A percentile compares a stretch with the other conserved stretches of the same genome.
Conservation (phyloP, 768 basidiomycete genomes). For the Hygrophorus pudorinus region DNA sequence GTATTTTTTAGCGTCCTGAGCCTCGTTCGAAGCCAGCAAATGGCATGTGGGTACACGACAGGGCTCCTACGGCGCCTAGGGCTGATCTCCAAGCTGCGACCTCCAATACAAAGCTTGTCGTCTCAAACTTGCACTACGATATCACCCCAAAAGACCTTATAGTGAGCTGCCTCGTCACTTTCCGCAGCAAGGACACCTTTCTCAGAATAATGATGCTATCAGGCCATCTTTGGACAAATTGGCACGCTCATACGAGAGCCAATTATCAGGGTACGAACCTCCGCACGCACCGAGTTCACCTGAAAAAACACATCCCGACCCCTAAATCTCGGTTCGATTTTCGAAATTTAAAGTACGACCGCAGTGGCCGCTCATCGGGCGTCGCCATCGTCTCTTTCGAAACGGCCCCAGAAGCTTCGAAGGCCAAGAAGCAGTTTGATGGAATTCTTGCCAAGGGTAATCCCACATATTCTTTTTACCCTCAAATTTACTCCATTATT, state of each 20-base stretch:
- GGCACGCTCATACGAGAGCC: constrained; percentile 91
- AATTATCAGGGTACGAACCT: constrained; percentile 86
- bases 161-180: constrained; percentile 35
- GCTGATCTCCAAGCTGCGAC: constrained; percentile 18
- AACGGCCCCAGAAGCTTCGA: constrained; percentile 66
- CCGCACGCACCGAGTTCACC: constrained; percentile 47
- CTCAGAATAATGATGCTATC: constrained; percentile 7
- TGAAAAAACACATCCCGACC: constrained; percentile 46
- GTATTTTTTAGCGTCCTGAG: constrained; percentile 39
- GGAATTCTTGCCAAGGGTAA: constrained; percentile 85
- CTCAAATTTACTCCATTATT: neutral
- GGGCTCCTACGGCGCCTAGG: constrained; percentile 40
- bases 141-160: constrained; percentile 80
- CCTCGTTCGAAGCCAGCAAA: constrained; percentile 39
- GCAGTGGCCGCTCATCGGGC: constrained; percentile 87
- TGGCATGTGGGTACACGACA: constrained; percentile 72
- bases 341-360: constrained; percentile 71
- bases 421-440: constrained; percentile 77
- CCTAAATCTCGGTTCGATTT: constrained; percentile 24
- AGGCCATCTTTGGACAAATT: constrained; percentile 88
- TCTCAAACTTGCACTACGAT: constrained; percentile 89
- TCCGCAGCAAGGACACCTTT: neutral
- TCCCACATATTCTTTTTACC: neutral
- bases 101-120: constrained; percentile 51
- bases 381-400: constrained; percentile 74